Percentiles rank a stretch among this genome's conserved stretches.
phyloP scores from a whole-genome alignment of 257 asterid genomes.

The Nicotiana obtusifolia region DNA sequence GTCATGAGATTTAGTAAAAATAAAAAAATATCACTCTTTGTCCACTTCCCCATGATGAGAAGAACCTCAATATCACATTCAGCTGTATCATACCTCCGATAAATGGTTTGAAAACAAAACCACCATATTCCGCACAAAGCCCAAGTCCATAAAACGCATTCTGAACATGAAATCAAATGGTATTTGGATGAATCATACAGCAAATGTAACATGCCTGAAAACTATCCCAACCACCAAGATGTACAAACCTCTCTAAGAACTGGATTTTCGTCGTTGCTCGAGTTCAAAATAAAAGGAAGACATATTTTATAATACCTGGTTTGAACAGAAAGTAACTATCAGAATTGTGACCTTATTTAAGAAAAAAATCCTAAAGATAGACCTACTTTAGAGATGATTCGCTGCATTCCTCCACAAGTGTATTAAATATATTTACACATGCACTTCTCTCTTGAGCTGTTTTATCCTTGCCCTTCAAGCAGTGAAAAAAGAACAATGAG shows the following conservation, averaged over 20 bases:
- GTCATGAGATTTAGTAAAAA: too few species aligned
- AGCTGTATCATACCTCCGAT: constrained; percentile 51
- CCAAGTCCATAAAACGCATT: constrained; percentile 92
- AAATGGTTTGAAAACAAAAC: constrained; percentile 71
- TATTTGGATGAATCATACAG: constrained; percentile 12
- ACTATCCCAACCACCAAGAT: not conserved
- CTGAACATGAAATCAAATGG: constrained; percentile 31
- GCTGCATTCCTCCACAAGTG: constrained; percentile 85
- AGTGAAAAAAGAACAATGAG: not conserved
- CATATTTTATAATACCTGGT: constrained; percentile 75
- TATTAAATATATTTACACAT: constrained; percentile 82
- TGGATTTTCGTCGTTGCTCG: constrained; percentile 77
- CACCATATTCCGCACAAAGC: constrained; percentile 80
- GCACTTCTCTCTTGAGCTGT: constrained; percentile 86
- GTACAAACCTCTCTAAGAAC: constrained; percentile 78
- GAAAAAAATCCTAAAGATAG: not conserved
- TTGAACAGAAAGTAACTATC: not conserved
- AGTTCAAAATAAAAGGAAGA: constrained; percentile 93
- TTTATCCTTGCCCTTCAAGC: constrained; percentile 73
- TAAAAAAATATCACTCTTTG: too few species aligned
- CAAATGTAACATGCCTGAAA: not conserved
- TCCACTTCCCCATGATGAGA: not conserved
- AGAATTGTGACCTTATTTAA: constrained; percentile 11
- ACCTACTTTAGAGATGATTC: constrained; percentile 75
- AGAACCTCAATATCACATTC: not conserved